Evolutionary conservation across 2,329 filamentous ascomycete species (phyloP).

Genomic region (Epichloe sylvatica): DNA sequence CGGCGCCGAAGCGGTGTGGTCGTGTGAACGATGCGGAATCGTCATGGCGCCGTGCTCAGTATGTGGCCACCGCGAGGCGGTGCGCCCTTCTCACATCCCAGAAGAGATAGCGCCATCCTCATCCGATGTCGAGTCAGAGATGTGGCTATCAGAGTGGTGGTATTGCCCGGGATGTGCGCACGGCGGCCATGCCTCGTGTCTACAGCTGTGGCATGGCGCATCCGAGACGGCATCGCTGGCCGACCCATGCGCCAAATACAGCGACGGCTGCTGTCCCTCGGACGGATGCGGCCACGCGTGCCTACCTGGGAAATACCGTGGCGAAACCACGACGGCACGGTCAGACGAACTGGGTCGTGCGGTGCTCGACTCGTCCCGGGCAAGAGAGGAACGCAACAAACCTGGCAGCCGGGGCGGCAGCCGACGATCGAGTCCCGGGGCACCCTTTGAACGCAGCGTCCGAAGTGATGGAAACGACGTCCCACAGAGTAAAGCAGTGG

Average conservation of each 20-base stretch:
- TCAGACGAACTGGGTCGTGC: constrained; percentile 39
- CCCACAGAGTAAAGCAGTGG: constrained; percentile 45
- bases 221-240: constrained; percentile 11
- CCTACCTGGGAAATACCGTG: constrained; percentile 41
- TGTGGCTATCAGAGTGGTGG: constrained; percentile 39
- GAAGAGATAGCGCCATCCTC: constrained; percentile 16
- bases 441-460: constrained; percentile 10
- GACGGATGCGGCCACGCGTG: constrained; percentile 53
- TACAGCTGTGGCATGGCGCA: constrained; percentile 43
- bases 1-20: constrained; percentile 36
- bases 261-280: constrained; percentile 48
- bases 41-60: constrained; percentile 44
- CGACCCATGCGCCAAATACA: constrained; percentile 19
- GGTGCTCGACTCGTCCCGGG: constrained; percentile 26
- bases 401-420: constrained; percentile 8
- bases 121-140: constrained; percentile 8
- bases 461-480: constrained; percentile 39
- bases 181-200: constrained; percentile 46
- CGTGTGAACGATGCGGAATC: constrained; percentile 40
- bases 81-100: constrained; percentile 24
- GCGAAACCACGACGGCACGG: constrained; percentile 29
- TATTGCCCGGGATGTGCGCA: constrained; percentile 49
- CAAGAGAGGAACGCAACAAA: constrained; percentile 13
- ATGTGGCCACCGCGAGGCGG: constrained; percentile 39
- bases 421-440: constrained; percentile 15